Conservation (phyloP, 1,284 basidiomycete species). For the Porphyrellus sp. region DNA sequence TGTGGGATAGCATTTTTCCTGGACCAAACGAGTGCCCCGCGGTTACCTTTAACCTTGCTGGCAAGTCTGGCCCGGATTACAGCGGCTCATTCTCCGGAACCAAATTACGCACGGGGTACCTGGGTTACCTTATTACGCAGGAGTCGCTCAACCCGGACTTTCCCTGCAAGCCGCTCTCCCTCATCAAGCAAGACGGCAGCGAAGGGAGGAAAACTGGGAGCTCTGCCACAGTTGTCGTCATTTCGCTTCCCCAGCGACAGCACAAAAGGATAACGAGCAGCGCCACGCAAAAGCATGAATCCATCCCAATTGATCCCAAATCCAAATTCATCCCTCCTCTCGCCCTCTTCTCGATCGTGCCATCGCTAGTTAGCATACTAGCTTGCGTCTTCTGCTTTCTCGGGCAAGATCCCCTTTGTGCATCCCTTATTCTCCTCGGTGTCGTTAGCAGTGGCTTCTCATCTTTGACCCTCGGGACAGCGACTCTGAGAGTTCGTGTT, state of each 20-base stretch:
- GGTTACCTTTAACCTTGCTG: constrained; percentile 26
- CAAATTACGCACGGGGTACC: constrained; percentile 21
- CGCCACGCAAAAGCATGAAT: neutral
- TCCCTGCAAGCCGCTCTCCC: neutral
- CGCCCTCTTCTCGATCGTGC: constrained; percentile 14
- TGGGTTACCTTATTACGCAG: constrained; percentile 20
- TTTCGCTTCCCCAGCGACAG: constrained; percentile 13
- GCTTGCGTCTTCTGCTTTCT: constrained; percentile 19
- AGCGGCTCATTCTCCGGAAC: constrained; percentile 28
- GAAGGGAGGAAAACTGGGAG: constrained; percentile 21
- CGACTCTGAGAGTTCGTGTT: constrained; percentile 19
- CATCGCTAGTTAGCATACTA: constrained; percentile 26
- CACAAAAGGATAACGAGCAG: neutral
- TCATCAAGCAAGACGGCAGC: constrained; percentile 3
- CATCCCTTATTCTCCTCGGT: constrained; percentile 33
- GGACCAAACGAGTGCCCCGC: constrained; percentile 26
- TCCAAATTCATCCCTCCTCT: neutral
- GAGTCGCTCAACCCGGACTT: neutral
- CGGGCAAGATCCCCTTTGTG: constrained; percentile 21
- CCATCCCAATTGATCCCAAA: constrained; percentile 12
- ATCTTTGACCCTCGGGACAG: constrained; percentile 28
- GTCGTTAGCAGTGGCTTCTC: constrained; percentile 28
- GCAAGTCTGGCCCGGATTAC: constrained; percentile 26
- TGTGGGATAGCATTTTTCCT: constrained; percentile 33
- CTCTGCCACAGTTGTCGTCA: constrained; percentile 15